Evolutionary conservation across 768 basidiomycete genomes (phyloP).

Genomic region (Tephrocybe sp.): DNA sequence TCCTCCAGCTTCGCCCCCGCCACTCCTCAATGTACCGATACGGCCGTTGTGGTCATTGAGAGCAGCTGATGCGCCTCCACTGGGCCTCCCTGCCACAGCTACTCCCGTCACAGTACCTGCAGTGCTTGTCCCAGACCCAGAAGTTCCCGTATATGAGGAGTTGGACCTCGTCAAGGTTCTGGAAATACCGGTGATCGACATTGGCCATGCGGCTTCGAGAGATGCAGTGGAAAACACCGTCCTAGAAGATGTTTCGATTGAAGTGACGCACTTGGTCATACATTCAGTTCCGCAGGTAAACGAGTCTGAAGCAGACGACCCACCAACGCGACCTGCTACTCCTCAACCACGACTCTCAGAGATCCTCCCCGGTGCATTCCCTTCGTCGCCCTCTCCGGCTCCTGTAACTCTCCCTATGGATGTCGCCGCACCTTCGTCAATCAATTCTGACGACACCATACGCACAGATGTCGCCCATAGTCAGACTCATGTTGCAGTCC

Average conservation of each 20-base stretch:
- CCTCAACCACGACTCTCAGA: conserved; percentile 1
- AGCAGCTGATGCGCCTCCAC: conserved; percentile 40
- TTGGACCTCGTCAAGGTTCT: neutral
- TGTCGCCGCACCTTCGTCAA: conserved; percentile 1
- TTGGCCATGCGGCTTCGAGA: neutral
- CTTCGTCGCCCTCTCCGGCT: conserved; percentile 4
- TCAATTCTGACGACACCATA: neutral
- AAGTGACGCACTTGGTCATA: too few species aligned
- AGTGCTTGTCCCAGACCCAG: neutral
- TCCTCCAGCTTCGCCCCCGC: conserved; percentile 42
- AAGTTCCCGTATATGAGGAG: neutral
- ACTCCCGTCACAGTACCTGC: neutral
- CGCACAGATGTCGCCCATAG: neutral
- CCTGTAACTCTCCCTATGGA: neutral
- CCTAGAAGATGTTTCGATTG: neutral
- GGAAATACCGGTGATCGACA: neutral
- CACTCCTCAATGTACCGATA: neutral
- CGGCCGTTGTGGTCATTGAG: conserved; percentile 41
- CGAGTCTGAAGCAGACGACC: neutral
- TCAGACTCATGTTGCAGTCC: neutral
- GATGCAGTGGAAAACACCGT: neutral
- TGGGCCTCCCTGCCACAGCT: conserved; percentile 29
- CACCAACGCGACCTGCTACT: neutral
- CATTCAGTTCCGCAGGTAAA: too few species aligned
- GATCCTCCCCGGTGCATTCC: conserved; percentile 20